These are phyloP conservation scores for Spathaspora sp. DNA, from an alignment of 805 yeast species.

Conservation along the genomic window DNA sequence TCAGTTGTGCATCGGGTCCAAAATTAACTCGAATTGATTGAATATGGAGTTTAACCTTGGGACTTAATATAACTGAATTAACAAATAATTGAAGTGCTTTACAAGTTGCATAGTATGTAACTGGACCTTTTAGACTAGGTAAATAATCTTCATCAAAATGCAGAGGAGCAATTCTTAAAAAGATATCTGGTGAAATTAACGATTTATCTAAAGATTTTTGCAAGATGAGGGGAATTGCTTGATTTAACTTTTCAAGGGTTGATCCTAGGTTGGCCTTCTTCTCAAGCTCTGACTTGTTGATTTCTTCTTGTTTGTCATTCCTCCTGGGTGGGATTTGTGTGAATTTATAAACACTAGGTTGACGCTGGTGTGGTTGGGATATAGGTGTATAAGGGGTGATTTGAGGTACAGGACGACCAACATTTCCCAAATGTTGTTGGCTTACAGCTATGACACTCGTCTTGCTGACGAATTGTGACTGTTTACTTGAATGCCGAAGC, in stretches of 20 bases:
- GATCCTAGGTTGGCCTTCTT: conserved; percentile 52
- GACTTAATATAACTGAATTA: conserved; percentile 53
- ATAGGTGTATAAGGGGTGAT: neutral
- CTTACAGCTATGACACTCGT: neutral
- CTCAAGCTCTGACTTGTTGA: conserved; percentile 16
- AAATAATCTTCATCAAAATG: conserved; percentile 44
- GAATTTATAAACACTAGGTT: neutral
- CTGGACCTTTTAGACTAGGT: conserved; percentile 54
- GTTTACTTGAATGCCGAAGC: neutral
- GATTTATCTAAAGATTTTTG: conserved; percentile 41
- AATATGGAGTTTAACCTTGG: conserved; percentile 52
- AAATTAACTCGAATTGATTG: conserved; percentile 29
- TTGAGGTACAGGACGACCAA: neutral
- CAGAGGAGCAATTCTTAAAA: conserved; percentile 55
- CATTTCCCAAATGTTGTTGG: neutral
- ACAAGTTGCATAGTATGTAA: conserved; percentile 52
- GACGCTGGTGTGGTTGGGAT: neutral
- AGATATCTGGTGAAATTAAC: conserved; percentile 43
- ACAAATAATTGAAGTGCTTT: conserved; percentile 54
- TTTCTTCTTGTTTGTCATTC: neutral
- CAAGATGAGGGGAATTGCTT: conserved; percentile 49
- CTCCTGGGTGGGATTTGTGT: neutral
- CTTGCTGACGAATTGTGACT: neutral
- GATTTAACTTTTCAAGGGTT: conserved; percentile 45
- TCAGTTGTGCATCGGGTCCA: conserved; percentile 23